Evolutionary conservation across 2,329 filamentous ascomycete genomes (phyloP), one percentile per base, ranked within the genome.

Genomic region (Xylaria sp.): DNA sequence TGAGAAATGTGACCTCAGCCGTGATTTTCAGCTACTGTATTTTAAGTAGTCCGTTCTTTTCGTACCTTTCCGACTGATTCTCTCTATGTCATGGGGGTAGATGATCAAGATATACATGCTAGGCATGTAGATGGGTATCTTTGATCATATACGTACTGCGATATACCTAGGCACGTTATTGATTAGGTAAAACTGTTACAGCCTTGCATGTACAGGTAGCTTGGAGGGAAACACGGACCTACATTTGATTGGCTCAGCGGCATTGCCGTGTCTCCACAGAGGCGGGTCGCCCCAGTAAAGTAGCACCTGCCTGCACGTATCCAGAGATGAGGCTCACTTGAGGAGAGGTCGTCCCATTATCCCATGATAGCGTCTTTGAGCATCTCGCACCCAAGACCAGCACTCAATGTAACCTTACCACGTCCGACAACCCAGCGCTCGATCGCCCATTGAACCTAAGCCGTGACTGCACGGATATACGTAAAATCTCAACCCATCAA

Each of bases 241-340:
- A 12, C 20, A 37, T 55, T 32, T 20, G 52, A 55, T 55, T 55
- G 52, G 52, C 25, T 37, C 28, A 23, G 32, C 18, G 28, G 15
- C 18, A 5, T 28, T 32, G 6, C 52, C 28, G 18, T 55, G 28
- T 12, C 52, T 8, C 52, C 52, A 55, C 28, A 55, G 20, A 10
- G 20, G 18, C 28, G 52, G 52, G 28, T 32, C 8, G 51, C 52
- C 52, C 51, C 51, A 54, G 25, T 51, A 25, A 51, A n/a, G 51
- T 54, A 34, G 28, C 51, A 51, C 34, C 15, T 46, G 18, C 51
- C 51, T 55, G 52, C 52, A 55, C 52, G 52, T 55, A 37, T 54
- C 25, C 25, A 20, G 20, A 54, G 52, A 55, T 55, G 52, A 37
- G 52, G 52, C 52, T 55, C 52, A 54, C 51, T 34, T 55, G 52